phyloP scores from a whole-genome alignment of 257 asterid species.

The Ilex asprella region DNA sequence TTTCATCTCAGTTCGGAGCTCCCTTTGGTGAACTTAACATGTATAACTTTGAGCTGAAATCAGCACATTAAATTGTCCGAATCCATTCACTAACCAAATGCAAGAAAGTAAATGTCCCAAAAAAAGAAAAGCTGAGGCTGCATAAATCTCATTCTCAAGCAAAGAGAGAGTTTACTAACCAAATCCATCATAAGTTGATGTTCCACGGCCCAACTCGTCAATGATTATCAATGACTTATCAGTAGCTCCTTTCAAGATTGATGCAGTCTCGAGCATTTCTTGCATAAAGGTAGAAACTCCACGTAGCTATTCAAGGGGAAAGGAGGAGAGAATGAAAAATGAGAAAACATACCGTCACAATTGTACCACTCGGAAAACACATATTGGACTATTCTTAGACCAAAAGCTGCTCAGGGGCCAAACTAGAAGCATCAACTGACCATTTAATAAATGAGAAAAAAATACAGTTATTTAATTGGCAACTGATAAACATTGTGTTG shows the following conservation, averaged over 20 bases:
- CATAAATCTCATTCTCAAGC: not conserved
- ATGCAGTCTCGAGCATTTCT: conserved; percentile 99
- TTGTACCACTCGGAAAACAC: not conserved
- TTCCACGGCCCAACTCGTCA: conserved; percentile 98
- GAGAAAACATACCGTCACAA: not conserved
- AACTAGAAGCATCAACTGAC: no score
- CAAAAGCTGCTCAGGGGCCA: no score
- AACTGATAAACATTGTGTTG: no score
- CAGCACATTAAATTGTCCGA: no score
- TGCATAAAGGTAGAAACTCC: conserved; percentile 99
- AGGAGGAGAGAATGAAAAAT: conserved; percentile 8
- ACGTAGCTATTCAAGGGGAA: conserved; percentile 48
- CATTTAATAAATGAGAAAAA: no score
- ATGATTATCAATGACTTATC: conserved; percentile 74
- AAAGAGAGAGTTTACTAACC: conserved; percentile 44
- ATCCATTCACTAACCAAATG: not conserved
- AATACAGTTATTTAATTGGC: no score
- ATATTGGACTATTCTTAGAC: not conserved
- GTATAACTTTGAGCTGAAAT: no score
- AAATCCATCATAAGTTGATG: conserved; percentile 97
- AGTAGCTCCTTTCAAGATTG: conserved; percentile 96
- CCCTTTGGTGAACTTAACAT: no score
- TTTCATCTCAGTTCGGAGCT: no score
- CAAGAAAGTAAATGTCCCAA: not conserved
- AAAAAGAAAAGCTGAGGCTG: not conserved